Evolutionary conservation across 2,329 filamentous ascomycete genomes (phyloP).

Genomic region (Paraconiothyrium brasiliense): DNA sequence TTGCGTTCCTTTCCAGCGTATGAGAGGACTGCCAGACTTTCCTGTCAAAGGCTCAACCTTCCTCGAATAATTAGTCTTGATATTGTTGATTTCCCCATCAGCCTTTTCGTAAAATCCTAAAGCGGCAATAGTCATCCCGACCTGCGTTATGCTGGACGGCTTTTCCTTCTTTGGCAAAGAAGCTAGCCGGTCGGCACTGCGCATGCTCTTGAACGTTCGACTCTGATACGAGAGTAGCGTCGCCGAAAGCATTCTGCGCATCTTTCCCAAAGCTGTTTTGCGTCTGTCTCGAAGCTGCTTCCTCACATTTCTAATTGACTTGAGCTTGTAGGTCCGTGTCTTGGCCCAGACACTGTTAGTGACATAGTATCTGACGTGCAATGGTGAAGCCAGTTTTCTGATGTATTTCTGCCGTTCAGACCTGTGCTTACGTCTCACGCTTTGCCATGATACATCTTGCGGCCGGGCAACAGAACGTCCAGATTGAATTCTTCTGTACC

Average conservation of each 20-base stretch:
- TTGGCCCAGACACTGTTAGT: not conserved
- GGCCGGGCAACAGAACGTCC: not conserved
- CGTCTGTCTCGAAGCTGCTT: not conserved
- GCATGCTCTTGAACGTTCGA: conserved; percentile 1
- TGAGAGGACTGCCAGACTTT: not conserved
- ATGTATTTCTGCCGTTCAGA: not conserved
- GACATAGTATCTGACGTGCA: not conserved
- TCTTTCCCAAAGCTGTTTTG: not conserved
- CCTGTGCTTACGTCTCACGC: not conserved
- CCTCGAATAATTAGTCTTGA: not conserved
- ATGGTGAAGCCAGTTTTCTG: not conserved
- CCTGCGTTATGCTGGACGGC: not conserved
- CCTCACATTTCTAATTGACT: not conserved
- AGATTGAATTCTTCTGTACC: not conserved
- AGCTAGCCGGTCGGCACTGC: not conserved
- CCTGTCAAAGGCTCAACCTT: conserved; percentile 1
- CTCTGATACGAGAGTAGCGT: not conserved
- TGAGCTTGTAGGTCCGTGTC: not conserved
- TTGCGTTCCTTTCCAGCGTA: not conserved
- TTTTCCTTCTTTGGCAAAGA: conserved; percentile 1
- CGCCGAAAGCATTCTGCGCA: not conserved
- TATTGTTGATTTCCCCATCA: not conserved
- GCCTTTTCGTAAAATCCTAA: not conserved
- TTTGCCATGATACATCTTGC: not conserved
- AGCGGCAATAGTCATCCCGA: not conserved